Evolutionary conservation across 768 basidiomycete genomes (phyloP).

Genomic region (Clitopilus hobsonii): DNA sequence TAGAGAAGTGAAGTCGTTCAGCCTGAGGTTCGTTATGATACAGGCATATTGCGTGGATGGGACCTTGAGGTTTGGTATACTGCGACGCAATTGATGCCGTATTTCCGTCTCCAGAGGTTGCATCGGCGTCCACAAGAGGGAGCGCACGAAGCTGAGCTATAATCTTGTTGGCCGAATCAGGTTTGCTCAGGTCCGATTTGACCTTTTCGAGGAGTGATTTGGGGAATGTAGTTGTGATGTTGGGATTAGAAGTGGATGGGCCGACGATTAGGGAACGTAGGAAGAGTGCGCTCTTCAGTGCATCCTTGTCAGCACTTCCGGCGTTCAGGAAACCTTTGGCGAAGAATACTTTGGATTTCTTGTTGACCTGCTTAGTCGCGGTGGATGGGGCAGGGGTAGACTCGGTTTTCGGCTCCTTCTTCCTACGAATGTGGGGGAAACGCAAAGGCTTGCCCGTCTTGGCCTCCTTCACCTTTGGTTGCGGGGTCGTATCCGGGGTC

Average conservation of each 20-base stretch:
- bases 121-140: conserved; percentile 38
- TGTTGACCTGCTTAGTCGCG: not conserved
- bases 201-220: conserved; percentile 55
- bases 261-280: conserved; percentile 71
- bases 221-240: conserved; percentile 35
- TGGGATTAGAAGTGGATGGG: conserved; percentile 28
- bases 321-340: not conserved
- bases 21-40: conserved; percentile 57
- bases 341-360: conserved; percentile 10
- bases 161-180: conserved; percentile 64
- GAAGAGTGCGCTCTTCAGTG: conserved; percentile 56
- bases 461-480: not conserved
- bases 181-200: conserved; percentile 61
- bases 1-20: conserved; percentile 53
- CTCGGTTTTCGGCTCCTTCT: not conserved
- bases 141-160: conserved; percentile 64
- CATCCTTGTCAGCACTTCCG: conserved; percentile 44
- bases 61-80: conserved; percentile 22
- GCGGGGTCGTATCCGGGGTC: not conserved
- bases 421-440: not conserved
- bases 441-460: not conserved
- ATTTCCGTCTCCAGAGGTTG: conserved; percentile 13
- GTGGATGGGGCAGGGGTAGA: not conserved
- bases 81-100: conserved; percentile 5
- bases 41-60: conserved; percentile 79